A percentile compares a stretch with the other conserved stretches of the same genome.
Conservation (phyloP, 2,329 filamentous ascomycete species). For the Fusarium sp. region DNA sequence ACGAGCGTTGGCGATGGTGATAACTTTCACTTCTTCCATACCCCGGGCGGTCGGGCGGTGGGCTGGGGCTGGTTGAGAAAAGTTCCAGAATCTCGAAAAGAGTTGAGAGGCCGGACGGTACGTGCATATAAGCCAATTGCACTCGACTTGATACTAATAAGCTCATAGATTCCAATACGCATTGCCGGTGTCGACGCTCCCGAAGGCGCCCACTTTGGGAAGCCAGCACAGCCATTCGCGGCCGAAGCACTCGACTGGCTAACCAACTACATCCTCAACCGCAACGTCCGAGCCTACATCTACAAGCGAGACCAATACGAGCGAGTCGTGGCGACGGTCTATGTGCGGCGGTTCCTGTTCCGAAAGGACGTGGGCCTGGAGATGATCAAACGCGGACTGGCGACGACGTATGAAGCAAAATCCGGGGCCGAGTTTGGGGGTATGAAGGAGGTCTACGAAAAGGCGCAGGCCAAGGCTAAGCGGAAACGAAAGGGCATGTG, state of each 20-base stretch:
- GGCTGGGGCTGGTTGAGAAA: constrained; percentile 94
- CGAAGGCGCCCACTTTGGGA: constrained; percentile 91
- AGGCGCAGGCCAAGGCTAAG: constrained; percentile 74
- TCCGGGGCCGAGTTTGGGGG: constrained; percentile 88
- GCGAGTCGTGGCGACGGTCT: constrained; percentile 87
- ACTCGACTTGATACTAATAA: constrained; percentile 26
- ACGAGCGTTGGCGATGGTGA: constrained; percentile 97
- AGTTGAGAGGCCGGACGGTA: constrained; percentile 83
- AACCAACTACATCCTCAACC: constrained; percentile 74
- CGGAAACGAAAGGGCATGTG: constrained; percentile 77
- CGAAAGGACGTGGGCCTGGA: constrained; percentile 86
- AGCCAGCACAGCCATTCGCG: constrained; percentile 84
- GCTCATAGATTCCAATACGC: constrained; percentile 80
- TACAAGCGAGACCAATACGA: constrained; percentile 92
- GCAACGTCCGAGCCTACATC: constrained; percentile 82
- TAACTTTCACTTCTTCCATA: constrained; percentile 94
- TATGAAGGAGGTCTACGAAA: constrained; percentile 70
- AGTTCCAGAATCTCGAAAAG: constrained; percentile 75
- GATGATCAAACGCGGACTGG: constrained; percentile 86
- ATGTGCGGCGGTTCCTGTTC: constrained; percentile 74
- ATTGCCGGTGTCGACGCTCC: constrained; percentile 94
- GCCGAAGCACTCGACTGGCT: constrained; percentile 86
- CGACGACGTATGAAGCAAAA: constrained; percentile 95
- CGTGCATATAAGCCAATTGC: constrained; percentile 37
- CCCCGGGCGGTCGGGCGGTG: constrained; percentile 84